A percentile compares a stretch with the other conserved stretches of the same genome.
Conservation (phyloP, 306 rosid species). For the Vicia faba region DNA sequence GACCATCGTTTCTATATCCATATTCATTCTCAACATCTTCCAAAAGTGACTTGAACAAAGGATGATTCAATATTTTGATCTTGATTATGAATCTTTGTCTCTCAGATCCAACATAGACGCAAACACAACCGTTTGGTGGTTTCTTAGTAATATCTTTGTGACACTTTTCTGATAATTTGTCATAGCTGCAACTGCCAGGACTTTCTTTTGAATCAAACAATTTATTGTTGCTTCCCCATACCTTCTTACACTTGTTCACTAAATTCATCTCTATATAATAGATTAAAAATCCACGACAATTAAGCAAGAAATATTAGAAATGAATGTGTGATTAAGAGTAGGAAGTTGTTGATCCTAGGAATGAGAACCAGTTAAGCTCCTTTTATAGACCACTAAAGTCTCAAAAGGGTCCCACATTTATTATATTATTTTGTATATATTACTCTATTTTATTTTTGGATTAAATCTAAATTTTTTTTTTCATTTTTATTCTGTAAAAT, state of each 20-base stretch:
- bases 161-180: background rate
- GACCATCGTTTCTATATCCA: conserved; percentile 63
- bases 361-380: background rate
- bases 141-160: conserved; percentile 9
- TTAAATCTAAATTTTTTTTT: no score
- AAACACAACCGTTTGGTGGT: conserved; percentile 51
- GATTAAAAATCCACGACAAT: no score
- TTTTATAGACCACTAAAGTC: background rate
- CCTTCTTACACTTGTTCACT: conserved; percentile 32
- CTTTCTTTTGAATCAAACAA: background rate
- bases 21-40: conserved; percentile 68
- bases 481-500: no score
- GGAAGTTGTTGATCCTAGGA: no score
- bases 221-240: conserved; percentile 8
- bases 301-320: background rate
- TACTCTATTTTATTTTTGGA: background rate
- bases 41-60: conserved; percentile 57
- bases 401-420: background rate
- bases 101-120: conserved; percentile 63
- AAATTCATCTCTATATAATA: conserved; percentile 35
- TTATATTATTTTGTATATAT: no score
- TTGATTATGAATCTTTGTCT: conserved; percentile 56
- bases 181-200: background rate
- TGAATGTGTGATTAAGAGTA: no score
- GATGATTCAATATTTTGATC: conserved; percentile 55